Base-by-base conservation (phyloP, 192 early-diverging fungal genomes). In the Podila verticillata region DNA sequence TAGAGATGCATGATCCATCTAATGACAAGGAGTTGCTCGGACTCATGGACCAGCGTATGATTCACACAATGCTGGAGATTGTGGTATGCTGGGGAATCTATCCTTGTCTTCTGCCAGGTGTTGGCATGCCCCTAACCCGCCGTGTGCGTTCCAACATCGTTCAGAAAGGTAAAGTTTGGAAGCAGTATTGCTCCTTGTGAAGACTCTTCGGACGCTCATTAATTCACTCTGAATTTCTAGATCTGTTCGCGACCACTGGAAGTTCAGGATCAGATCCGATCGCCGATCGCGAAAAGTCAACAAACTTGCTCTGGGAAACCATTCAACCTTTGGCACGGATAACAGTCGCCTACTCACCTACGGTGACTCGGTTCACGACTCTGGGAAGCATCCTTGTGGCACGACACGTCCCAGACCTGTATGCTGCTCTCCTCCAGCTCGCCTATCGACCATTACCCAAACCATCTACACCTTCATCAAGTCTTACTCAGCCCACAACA, bases 11-110 rank as follows among this genome's bases (percentile, higher is more conserved):
- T 24, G 77, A 80, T 60, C 70, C 70, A 26, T 22, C 48, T 12
- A 78, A 78, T 24, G 79, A 80, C 49, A 66, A 73, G 60, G 84
- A 85, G 26, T 30, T 82, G 26, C 69, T 85, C 26, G 92, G 92
- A 63, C 81, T 91, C n/a, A 77, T 84, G 67, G 92, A 93, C 72
- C 75, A 89, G 31, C 79, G 89, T 36, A 75, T 89, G 48, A 77
- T 93, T 26, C 85, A 91, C 66, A 92, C 90, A 22, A 83, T 93
- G 63, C 67, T 93, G 15, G 89, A 93, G 75, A 84, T 91, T 36
- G 75, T 91, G 44, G 84, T 92, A 4, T 91, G 82, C 34, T 90
- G 89, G 89, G 92, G 92, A 9, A 73, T 95, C 13, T 87, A 89
- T 63, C 94, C 94, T 1, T 87, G 85, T 34, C 77, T 94, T 28